These are phyloP conservation scores for Yarrowia galli DNA, from an alignment of 1,139 yeast genomes.

Conservation along the genomic window DNA sequence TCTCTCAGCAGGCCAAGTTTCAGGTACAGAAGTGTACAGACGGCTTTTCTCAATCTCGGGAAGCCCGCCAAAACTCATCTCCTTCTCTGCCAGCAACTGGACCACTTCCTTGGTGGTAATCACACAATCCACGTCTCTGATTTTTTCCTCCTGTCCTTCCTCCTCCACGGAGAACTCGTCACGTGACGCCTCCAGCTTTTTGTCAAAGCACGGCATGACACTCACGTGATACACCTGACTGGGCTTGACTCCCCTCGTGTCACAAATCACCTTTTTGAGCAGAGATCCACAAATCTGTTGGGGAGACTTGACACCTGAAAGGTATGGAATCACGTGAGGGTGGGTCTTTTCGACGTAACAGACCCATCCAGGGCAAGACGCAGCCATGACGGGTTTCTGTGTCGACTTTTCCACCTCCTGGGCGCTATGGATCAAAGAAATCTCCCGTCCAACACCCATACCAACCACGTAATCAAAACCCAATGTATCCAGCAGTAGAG, in stretches of 20 bases:
- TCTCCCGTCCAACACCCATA: conserved; percentile 77
- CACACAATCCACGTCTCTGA: conserved; percentile 87
- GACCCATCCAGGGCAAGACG: conserved; percentile 97
- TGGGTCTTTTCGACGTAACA: conserved; percentile 95
- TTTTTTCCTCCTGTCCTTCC: conserved; percentile 39
- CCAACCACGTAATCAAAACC: conserved; percentile 84
- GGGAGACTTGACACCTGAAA: conserved; percentile 75
- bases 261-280: conserved; percentile 64
- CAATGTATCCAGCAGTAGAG: conserved; percentile 64
- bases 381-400: conserved; percentile 60
- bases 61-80: conserved; percentile 49
- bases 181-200: conserved; percentile 92
- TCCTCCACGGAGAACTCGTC: conserved; percentile 60
- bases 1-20: conserved; percentile 64
- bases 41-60: conserved; percentile 40
- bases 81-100: conserved; percentile 66
- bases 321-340: conserved; percentile 72
- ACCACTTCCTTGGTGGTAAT: conserved; percentile 88
- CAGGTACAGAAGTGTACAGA: conserved; percentile 53
- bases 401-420: conserved; percentile 52
- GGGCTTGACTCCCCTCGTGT: conserved; percentile 47
- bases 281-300: conserved; percentile 91
- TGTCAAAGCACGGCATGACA: conserved; percentile 97
- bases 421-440: conserved; percentile 70
- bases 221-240: conserved; percentile 74